Conservation (phyloP, 129 eudicot genomes). For the Lactuca sativa region DNA sequence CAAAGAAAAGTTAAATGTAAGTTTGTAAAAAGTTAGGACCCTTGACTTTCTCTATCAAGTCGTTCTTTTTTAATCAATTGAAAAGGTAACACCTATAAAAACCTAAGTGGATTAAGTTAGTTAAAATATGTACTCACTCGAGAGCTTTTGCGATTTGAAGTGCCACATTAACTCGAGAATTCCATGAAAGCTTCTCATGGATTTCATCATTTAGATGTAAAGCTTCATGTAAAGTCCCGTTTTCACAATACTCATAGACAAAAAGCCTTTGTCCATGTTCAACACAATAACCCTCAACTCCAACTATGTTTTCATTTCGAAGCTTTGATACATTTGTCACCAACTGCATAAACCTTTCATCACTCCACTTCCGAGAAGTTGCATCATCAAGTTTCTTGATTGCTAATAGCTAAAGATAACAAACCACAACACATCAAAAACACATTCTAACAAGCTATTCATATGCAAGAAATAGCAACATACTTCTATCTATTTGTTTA, state of each 20-base stretch:
- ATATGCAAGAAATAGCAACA: background rate
- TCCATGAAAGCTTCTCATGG: constrained; percentile 82
- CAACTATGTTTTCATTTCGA: constrained; percentile 68
- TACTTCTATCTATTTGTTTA: no score
- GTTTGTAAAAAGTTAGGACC: no score
- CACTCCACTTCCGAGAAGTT: constrained; percentile 52
- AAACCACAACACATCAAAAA: constrained; percentile 16
- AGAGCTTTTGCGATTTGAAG: constrained; percentile 91
- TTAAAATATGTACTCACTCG: constrained; percentile 55
- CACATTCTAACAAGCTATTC: background rate
- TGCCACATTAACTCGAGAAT: constrained; percentile 66
- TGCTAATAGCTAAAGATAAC: constrained; percentile 56
- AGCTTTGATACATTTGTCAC: constrained; percentile 62
- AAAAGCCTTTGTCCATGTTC: constrained; percentile 79
- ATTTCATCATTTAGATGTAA: constrained; percentile 67
- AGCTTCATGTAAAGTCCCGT: constrained; percentile 88
- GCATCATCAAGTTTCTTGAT: constrained; percentile 80
- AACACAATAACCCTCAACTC: constrained; percentile 77
- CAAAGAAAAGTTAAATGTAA: no score
- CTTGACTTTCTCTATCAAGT: no score
- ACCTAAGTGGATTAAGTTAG: no score
- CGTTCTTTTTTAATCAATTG: no score
- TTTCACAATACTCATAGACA: constrained; percentile 67
- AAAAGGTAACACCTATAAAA: no score
- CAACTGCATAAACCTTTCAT: constrained; percentile 62